Conservation (phyloP, 148 eudicot genomes). For the Cornus controversa region DNA sequence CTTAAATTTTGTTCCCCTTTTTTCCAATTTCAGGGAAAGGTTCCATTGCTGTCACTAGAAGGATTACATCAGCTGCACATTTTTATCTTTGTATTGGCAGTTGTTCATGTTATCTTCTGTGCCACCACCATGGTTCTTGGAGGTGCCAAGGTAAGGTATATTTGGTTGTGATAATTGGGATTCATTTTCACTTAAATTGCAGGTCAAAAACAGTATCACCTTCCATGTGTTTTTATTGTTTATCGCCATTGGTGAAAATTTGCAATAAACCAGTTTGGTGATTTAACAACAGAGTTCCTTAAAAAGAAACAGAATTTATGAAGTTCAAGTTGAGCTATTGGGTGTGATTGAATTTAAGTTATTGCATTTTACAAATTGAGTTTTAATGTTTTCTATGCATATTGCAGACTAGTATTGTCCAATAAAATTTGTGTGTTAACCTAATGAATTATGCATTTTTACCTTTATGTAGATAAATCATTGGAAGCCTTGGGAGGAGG, state of each 20-base stretch:
- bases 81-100: conserved; percentile 86
- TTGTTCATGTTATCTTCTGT: conserved; percentile 76
- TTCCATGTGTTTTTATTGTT: too few relatives aligned
- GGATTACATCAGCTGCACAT: conserved; percentile 93
- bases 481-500: conserved; percentile 95
- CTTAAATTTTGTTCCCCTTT: background rate
- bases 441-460: background rate
- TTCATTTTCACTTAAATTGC: too few relatives aligned
- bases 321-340: too few relatives aligned
- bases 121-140: conserved; percentile 88
- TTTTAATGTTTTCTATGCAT: background rate
- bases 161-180: background rate
- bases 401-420: background rate
- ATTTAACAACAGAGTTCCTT: too few relatives aligned
- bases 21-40: conserved; percentile 56
- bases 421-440: background rate
- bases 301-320: too few relatives aligned
- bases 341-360: background rate
- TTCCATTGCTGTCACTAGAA: conserved; percentile 75
- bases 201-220: too few relatives aligned
- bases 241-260: too few relatives aligned
- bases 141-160: conserved; percentile 58
- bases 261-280: too few relatives aligned
- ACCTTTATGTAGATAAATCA: conserved; percentile 45
- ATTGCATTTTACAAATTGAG: background rate